Percentiles rank a stretch among this genome's conserved stretches.
phyloP scores from a whole-genome alignment of 805 yeast genomes.

The Nakazawaea ernobii region DNA sequence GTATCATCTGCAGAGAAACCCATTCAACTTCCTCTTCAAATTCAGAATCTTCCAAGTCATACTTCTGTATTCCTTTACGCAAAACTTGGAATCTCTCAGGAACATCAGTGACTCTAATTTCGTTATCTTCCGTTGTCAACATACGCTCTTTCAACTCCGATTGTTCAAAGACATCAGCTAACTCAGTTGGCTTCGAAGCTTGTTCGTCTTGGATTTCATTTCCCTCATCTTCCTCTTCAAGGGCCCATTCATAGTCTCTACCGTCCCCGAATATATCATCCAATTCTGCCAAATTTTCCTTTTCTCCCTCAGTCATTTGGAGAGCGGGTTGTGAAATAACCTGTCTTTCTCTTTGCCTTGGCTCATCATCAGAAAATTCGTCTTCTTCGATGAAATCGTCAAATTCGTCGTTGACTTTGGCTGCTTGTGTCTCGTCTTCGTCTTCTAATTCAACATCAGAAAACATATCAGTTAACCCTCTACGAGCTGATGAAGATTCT shows the following conservation, averaged over 20 bases:
- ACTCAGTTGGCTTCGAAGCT: constrained; percentile 38
- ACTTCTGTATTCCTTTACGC: constrained; percentile 60
- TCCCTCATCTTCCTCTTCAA: constrained; percentile 75
- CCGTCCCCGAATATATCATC: constrained; percentile 97
- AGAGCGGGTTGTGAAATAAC: constrained; percentile 19
- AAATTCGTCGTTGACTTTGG: constrained; percentile 61
- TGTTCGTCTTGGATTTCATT: constrained; percentile 41
- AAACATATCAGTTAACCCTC: constrained; percentile 62
- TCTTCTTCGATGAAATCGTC: constrained; percentile 98
- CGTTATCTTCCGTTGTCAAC: constrained; percentile 88
- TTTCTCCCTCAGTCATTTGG: constrained; percentile 49
- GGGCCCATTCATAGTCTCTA: constrained; percentile 96
- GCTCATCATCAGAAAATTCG: constrained; percentile 87
- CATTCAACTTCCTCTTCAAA: constrained; percentile 70
- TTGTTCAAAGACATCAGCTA: constrained; percentile 91
- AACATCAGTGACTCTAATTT: constrained; percentile 76
- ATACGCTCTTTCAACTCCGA: constrained; percentile 86
- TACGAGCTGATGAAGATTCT: constrained; percentile 14
- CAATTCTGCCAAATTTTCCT: constrained; percentile 87
- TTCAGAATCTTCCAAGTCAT: constrained; percentile 65
- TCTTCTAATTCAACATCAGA: constrained; percentile 50
- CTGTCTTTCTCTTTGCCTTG: constrained; percentile 33
- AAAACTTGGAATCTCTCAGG: constrained; percentile 89
- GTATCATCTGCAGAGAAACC: constrained; percentile 62
- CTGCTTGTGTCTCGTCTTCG: constrained; percentile 20